Evolutionary conservation across 352 stramenopile species (phyloP), one percentile per base, ranked within the genome.

Genomic region (Thalassiosira mediterranea): DNA sequence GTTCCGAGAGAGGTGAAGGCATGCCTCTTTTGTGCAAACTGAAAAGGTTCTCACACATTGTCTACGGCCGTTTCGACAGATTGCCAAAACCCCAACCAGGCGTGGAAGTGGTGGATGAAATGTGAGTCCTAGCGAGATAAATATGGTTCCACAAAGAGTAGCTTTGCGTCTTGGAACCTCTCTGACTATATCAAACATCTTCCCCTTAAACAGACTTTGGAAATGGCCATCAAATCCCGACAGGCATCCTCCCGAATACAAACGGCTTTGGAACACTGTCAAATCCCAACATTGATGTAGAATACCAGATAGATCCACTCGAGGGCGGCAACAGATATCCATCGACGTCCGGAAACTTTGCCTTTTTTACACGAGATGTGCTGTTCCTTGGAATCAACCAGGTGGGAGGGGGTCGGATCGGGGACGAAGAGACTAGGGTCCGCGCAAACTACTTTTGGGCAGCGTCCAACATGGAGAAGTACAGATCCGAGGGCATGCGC

Each of bases 311-410:
- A 49, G 46, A 42, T 21, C 29, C 52, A 37, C 2, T 19, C 23
- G 28, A 32, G 1, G 51, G n/a, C 17, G 48, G 21, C 4, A 44
- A 15, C 10, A 26, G 52, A 32, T 69, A 69, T 49, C 28, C 40
- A 15, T 60, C 49, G 7, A 59, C 29, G 38, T 56, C 37, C 26
- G 23, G 19, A 11, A 77, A 77, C 25, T 71, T 77, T 59, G 57
- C 54, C 8, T 77, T 77, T 42, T 77, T 60, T 26, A 38, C 38
- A 13, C 26, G 26, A 11, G 37, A 60, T 7, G n/a, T 53, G 4
- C 51, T 77, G 4, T 77, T 77, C 34, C 23, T 71, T 23, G 68
- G 58, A 38, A 66, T 77, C 1, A 77, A 70, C 58, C 68, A 77
- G 46, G 59, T 77, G 10, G 68, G 68, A 38, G 58, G 66, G 17